phyloP scores from a whole-genome alignment of 192 early-diverging fungal species.

The Podila horticola region DNA sequence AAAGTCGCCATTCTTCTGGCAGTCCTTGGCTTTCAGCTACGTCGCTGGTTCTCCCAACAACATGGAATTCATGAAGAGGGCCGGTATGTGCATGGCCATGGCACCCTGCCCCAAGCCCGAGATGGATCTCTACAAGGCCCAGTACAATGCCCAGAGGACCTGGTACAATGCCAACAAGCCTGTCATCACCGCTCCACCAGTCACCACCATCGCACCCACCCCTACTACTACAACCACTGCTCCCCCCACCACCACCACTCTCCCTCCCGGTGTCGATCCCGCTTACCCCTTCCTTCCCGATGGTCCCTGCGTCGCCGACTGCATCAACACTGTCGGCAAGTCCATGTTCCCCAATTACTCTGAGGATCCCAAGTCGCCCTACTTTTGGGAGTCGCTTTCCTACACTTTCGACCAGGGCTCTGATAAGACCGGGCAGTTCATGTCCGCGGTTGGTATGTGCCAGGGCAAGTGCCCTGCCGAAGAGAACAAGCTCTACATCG shows the following conservation, averaged over 20 bases:
- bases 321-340: conserved; percentile 32
- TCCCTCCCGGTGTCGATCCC: conserved; percentile 2
- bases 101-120: conserved; percentile 7
- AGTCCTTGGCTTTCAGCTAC: background rate
- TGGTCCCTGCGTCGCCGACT: conserved; percentile 17
- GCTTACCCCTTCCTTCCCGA: conserved; percentile 34
- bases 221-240: background rate
- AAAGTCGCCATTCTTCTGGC: conserved; percentile 30
- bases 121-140: conserved; percentile 15
- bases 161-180: conserved; percentile 14
- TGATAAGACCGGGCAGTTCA: conserved; percentile 10
- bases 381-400: conserved; percentile 13
- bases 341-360: conserved; percentile 33
- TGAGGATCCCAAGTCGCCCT: conserved; percentile 39
- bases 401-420: conserved; percentile 18
- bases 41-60: background rate
- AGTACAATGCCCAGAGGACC: conserved; percentile 9
- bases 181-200: background rate
- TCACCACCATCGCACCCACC: background rate
- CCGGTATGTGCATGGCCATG: conserved; percentile 13
- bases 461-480: conserved; percentile 5
- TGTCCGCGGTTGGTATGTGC: conserved; percentile 19
- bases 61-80: conserved; percentile 1
- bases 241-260: background rate
- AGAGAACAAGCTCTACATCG: conserved; percentile 9